These are phyloP conservation scores for Viola odorata DNA, from an alignment of 345 rosid species.

Conservation along the genomic window DNA sequence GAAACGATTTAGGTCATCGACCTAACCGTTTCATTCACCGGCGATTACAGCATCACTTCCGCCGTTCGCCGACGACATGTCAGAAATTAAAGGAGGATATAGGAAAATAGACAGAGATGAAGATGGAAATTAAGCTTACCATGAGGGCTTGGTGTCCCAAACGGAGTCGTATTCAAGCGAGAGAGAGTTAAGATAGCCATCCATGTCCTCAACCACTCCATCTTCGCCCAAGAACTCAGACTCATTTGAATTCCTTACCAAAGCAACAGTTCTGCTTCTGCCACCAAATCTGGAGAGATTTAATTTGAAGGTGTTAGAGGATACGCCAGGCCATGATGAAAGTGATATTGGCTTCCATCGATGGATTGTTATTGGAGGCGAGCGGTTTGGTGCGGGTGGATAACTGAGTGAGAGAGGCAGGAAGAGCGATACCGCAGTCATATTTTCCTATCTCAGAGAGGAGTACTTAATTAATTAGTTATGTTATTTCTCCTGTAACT, in stretches of 20 bases:
- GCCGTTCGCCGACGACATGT: no score
- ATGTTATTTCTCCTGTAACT: no score
- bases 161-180: conserved; percentile 95
- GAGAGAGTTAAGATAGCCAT: conserved; percentile 73
- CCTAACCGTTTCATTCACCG: no score
- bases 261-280: conserved; percentile 27
- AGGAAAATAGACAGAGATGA: not conserved
- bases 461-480: no score
- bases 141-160: conserved; percentile 97
- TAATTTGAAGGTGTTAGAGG: conserved; percentile 5
- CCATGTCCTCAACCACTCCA: conserved; percentile 74
- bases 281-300: not conserved
- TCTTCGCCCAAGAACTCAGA: conserved; percentile 58
- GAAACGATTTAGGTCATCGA: no score
- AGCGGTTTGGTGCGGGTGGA: conserved; percentile 10
- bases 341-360: not conserved
- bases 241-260: conserved; percentile 40
- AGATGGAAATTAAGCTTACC: conserved; percentile 33
- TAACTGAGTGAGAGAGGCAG: conserved; percentile 20
- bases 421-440: conserved; percentile 26
- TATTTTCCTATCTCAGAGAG: not conserved
- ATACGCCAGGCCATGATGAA: conserved; percentile 3
- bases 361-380: conserved; percentile 11
- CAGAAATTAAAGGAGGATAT: not conserved
- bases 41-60: no score